Percentiles rank a stretch among this genome's conserved stretches.
Evolutionary conservation across 2,329 filamentous ascomycete genomes (phyloP).

Genomic region (Calonectria montana): DNA sequence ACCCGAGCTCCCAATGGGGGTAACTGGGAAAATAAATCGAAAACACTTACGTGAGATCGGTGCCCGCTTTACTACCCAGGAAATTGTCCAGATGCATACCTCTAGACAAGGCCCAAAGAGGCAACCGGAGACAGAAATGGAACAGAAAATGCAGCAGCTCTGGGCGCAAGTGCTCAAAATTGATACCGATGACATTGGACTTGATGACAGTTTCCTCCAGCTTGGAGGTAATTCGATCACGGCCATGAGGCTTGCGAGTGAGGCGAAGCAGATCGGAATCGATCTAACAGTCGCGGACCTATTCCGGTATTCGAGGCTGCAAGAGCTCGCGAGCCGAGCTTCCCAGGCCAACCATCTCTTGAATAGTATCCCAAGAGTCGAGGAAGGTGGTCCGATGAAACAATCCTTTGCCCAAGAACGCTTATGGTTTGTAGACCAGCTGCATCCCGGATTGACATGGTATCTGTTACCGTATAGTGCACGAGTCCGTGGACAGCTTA

Average conservation of each 20-base stretch:
- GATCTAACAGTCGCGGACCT: conserved; percentile 24
- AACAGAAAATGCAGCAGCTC: conserved; percentile 43
- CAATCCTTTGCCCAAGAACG: not conserved
- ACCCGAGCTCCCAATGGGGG: conserved; percentile 23
- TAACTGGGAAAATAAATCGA: conserved; percentile 29
- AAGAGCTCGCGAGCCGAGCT: not conserved
- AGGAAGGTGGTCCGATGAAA: not conserved
- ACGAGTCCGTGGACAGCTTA: not conserved
- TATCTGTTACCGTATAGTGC: not conserved
- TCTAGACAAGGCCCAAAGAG: not conserved
- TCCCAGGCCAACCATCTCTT: too few relatives aligned
- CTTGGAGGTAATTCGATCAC: conserved; percentile 61
- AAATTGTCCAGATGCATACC: conserved; percentile 52
- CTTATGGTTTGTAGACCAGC: not conserved
- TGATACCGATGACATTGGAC: conserved; percentile 47
- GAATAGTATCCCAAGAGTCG: not conserved
- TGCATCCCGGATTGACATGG: not conserved
- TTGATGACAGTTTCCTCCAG: conserved; percentile 61
- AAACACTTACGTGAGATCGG: conserved; percentile 22
- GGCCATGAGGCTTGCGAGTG: conserved; percentile 57
- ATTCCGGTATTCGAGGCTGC: conserved; percentile 3
- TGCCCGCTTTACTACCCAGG: conserved; percentile 1
- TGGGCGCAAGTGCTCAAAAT: conserved; percentile 53
- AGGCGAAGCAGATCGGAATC: conserved; percentile 12
- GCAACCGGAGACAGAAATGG: conserved; percentile 6